These are phyloP conservation scores for Neofusicoccum ribis DNA, from an alignment of 2,329 filamentous ascomycete genomes.

Conservation along the genomic window DNA sequence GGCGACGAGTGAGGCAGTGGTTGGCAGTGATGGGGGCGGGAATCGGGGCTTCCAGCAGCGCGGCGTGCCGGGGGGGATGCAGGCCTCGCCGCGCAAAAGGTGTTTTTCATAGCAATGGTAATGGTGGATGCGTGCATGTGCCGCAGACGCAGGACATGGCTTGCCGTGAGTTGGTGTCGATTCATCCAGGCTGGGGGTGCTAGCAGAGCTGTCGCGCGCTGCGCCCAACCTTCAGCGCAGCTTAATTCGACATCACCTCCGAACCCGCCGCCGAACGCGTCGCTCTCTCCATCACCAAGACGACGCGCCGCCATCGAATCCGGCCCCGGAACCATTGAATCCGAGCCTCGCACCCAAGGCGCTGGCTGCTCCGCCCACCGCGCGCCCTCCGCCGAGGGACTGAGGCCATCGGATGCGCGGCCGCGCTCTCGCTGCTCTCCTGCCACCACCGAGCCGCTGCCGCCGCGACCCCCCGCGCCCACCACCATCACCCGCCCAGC, in stretches of 20 bases:
- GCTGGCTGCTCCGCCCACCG: constrained; percentile 8
- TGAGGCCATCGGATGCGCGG: constrained; percentile 13
- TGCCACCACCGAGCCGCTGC: constrained; percentile 27
- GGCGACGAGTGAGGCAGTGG: constrained; percentile 19
- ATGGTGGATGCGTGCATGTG: background rate
- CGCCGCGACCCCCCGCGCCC: constrained; percentile 20
- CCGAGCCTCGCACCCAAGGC: background rate
- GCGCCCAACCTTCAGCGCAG: constrained; percentile 4
- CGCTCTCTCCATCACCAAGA: constrained; percentile 8
- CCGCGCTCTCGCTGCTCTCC: constrained; percentile 20
- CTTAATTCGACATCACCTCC: constrained; percentile 19
- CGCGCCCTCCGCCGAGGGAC: constrained; percentile 18
- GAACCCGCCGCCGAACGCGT: constrained; percentile 7
- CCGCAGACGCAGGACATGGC: background rate
- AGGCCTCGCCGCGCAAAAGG: background rate
- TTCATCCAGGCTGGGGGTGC: background rate
- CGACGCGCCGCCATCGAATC: constrained; percentile 17
- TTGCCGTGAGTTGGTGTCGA: background rate
- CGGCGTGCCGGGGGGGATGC: background rate
- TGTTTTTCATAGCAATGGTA: background rate
- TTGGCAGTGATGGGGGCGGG: background rate
- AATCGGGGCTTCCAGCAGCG: background rate
- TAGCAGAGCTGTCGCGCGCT: background rate
- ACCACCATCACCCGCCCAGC: constrained; percentile 25
- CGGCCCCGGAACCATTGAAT: constrained; percentile 1